Percentiles rank a stretch among this genome's conserved stretches.
Conservation (phyloP, 208 protist genomes). For the Acanthamoeba triangularis region DNA sequence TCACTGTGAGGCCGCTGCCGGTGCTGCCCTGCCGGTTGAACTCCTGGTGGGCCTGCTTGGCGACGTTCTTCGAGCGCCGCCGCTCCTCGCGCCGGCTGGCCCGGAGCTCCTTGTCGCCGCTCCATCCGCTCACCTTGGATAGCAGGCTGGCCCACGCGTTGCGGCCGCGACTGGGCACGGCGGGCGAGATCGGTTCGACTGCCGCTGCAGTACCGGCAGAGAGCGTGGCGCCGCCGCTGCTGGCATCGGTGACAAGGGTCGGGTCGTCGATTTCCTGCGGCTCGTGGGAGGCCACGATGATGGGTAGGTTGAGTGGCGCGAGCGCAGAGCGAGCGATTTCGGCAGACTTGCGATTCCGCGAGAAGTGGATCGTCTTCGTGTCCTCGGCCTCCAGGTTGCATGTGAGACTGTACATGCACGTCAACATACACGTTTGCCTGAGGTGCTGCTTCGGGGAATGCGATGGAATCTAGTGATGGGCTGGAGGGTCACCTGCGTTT, state of each 20-base stretch:
- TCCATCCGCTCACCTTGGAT: conserved; percentile 21
- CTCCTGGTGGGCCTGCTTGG: neutral
- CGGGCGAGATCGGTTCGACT: neutral
- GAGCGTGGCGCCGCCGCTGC: neutral
- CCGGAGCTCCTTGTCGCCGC: neutral
- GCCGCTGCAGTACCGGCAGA: neutral
- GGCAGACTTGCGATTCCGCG: neutral
- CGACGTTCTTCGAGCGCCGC: neutral
- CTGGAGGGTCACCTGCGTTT: neutral
- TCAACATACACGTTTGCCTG: neutral
- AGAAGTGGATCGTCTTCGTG: neutral
- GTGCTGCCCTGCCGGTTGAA: neutral
- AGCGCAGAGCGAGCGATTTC: neutral
- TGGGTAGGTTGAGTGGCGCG: neutral
- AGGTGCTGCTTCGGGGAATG: neutral
- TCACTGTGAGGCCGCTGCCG: neutral
- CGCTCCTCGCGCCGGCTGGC: neutral
- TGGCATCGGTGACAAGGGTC: neutral
- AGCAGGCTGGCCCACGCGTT: neutral
- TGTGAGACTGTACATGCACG: neutral
- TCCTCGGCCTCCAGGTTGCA: neutral
- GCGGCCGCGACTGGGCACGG: neutral
- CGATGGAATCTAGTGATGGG: neutral
- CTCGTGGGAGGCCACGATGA: neutral
- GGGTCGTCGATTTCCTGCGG: too few species aligned